Percentiles rank a stretch among this genome's conserved stretches.
Evolutionary conservation across 2,329 filamentous ascomycete genomes (phyloP).

Genomic region (Blastomyces parvus): DNA sequence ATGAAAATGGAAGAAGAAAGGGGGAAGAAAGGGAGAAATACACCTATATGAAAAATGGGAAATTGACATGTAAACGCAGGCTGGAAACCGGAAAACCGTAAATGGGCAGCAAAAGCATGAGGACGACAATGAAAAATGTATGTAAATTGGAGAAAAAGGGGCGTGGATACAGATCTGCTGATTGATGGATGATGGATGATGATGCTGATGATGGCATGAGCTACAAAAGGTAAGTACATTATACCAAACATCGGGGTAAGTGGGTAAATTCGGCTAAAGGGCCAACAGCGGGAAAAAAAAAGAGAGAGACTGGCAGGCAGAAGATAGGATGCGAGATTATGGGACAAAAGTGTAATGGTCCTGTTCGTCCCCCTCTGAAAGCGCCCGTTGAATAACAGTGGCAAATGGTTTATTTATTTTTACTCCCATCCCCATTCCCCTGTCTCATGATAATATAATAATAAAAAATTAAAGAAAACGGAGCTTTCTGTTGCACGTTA

Average conservation of each 20-base stretch:
- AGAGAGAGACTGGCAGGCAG: no score
- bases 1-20: background rate
- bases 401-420: background rate
- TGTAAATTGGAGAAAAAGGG: background rate
- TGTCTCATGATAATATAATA: background rate
- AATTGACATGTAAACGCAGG: background rate
- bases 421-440: background rate
- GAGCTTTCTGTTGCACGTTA: slow-evolving; percentile 31
- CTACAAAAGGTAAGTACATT: background rate
- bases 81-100: no score
- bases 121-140: no score
- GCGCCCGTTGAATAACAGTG: background rate
- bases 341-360: background rate
- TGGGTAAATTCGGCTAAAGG: no score
- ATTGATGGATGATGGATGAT: no score
- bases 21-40: background rate
- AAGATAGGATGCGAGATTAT: background rate
- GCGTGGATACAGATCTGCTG: no score
- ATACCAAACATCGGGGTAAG: background rate
- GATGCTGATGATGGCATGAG: no score
- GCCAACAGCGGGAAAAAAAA: no score
- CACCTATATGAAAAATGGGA: background rate
- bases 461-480: background rate
- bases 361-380: background rate
- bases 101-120: background rate